Base-by-base conservation (phyloP, 768 basidiomycete species). In the Agaricus subrufescens region DNA sequence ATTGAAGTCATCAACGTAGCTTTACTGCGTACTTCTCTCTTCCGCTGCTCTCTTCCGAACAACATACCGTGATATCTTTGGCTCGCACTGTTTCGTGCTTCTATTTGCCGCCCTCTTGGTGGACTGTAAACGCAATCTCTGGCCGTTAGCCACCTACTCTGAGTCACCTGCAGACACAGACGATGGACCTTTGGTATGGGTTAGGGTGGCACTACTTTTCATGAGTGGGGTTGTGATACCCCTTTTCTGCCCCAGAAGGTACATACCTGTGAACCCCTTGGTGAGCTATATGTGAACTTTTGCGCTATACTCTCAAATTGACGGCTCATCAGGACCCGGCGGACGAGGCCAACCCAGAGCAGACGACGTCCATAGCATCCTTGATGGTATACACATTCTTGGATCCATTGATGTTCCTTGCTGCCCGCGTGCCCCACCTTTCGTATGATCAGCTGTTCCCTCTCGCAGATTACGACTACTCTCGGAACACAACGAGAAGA, bases 381-480 rank as follows among this genome's bases (percentile, higher is more conserved):
- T 61, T 74, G 11, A 46, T 74, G 5, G 63, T 75, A 4, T 87
- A 79, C 62, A 69, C 72, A 14, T 89, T 79, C 70, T 66, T 88
- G 61, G 81, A 87, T 57, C 73, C 76, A 0, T 66, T 79, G 39
- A 67, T 86, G 23, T 73, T 75, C 52, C 61, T 69, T 39, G 82
- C 79, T 3, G 75, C 76, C 57, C 69, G 72, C 12, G 61, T 76
- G 19, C 66, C 74, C 3, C 81, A 80, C 64, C 65, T 86, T 0
- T 64, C 79, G 0, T 69, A 73, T 40, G 82, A 86, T 46, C 65
- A 82, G 52, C 67, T 87, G 27, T 85, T 85, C 14, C 82, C 81
- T 2, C 75, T 89, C 70, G 82, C 84, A 2, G 86, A 89, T 58
- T 81, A 81, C 54, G 87, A 89, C 58, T 54, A 65, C 54, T 69